Conservation (phyloP, 2,329 filamentous ascomycete species). For the Arthroderma sp. region DNA sequence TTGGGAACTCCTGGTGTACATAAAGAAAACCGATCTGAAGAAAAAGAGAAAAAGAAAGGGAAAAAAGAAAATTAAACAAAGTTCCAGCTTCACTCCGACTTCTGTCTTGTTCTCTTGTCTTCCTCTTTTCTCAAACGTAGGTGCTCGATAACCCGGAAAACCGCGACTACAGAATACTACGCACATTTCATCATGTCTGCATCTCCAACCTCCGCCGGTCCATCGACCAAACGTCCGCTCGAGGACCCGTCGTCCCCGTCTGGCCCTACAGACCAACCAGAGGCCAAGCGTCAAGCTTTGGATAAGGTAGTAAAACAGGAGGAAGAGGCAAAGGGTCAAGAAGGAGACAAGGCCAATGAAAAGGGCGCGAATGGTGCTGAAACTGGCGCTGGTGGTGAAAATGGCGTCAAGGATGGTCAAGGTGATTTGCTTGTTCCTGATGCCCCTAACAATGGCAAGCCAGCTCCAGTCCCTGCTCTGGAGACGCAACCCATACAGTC, state of each 20-base stretch:
- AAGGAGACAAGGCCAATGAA: conserved; percentile 35
- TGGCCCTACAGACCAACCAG: conserved; percentile 79
- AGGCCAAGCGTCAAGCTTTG: conserved; percentile 90
- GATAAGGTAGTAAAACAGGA: conserved; percentile 75
- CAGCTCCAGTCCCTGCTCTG: conserved; percentile 26
- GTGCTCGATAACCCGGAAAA: conserved; percentile 18
- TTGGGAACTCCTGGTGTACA: conserved; percentile 80
- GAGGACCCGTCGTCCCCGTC: conserved; percentile 96
- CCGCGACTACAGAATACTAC: conserved; percentile 12
- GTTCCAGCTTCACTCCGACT: conserved; percentile 34
- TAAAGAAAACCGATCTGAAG: conserved; percentile 42
- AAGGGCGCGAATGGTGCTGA: conserved; percentile 21
- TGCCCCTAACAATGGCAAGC: conserved; percentile 47
- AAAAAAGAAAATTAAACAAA: conserved; percentile 35
- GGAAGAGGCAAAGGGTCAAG: conserved; percentile 27
- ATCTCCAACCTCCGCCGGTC: conserved; percentile 40
- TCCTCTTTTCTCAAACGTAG: conserved; percentile 29
- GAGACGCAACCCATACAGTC: conserved; percentile 50
- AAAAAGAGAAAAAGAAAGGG: conserved; percentile 41
- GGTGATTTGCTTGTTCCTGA: conserved; percentile 59
- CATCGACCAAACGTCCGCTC: conserved; percentile 69
- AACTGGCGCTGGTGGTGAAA: conserved; percentile 19
- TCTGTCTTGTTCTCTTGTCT: conserved; percentile 20
- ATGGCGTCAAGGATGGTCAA: conserved; percentile 47
- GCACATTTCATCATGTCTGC: conserved; percentile 55